Conservation (phyloP, 2,329 filamentous ascomycete genomes). For the Hymenoscyphus albidus region DNA sequence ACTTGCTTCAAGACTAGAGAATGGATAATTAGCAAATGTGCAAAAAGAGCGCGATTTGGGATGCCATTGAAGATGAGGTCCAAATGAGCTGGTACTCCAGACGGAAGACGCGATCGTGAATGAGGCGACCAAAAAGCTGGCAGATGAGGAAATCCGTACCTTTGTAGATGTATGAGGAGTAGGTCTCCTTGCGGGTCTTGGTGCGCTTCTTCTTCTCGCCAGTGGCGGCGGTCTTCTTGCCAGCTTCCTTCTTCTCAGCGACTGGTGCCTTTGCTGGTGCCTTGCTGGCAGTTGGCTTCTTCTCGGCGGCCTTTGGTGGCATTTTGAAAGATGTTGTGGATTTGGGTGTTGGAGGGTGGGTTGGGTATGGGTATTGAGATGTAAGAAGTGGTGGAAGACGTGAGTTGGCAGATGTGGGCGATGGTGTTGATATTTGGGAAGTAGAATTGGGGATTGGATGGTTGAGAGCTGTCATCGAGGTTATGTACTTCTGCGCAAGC, state of each 20-base stretch:
- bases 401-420: slow-evolving; percentile 7
- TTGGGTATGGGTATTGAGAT: slow-evolving; percentile 28
- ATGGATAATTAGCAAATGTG: slow-evolving; percentile 37
- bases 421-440: slow-evolving; percentile 15
- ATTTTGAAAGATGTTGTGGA: slow-evolving; percentile 55
- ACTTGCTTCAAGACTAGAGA: slow-evolving; percentile 95
- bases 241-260: slow-evolving; percentile 98
- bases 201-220: slow-evolving; percentile 99
- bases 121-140: slow-evolving; percentile 21
- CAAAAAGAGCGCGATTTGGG: slow-evolving; percentile 24
- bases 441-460: slow-evolving; percentile 15
- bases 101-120: slow-evolving; percentile 21
- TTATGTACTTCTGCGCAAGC: slow-evolving; percentile 15
- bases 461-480: slow-evolving; percentile 13
- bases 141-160: slow-evolving; percentile 53
- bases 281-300: slow-evolving; percentile 99
- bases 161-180: slow-evolving; percentile 99
- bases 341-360: slow-evolving; percentile 20
- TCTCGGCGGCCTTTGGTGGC: slow-evolving; percentile 87
- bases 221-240: slow-evolving; percentile 97
- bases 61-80: slow-evolving; percentile 10
- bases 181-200: slow-evolving; percentile 99
- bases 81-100: slow-evolving; percentile 4
- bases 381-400: slow-evolving; percentile 31
- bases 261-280: slow-evolving; percentile 79